phyloP scores from a whole-genome alignment of 176 grass and related monocot genomes.

The Canna indica region DNA sequence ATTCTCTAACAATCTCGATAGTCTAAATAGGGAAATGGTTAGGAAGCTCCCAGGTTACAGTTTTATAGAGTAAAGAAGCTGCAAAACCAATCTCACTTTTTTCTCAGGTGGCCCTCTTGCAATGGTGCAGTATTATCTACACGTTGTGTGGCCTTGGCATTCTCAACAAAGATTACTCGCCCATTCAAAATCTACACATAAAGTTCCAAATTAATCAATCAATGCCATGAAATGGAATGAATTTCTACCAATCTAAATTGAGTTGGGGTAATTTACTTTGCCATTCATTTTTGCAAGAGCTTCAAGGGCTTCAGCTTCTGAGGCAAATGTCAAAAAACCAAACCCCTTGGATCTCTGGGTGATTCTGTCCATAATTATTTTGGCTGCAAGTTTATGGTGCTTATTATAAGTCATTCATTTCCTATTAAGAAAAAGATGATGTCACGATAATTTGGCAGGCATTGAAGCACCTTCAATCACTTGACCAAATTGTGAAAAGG shows the following conservation, averaged over 20 bases:
- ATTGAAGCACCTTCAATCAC: constrained; percentile 50
- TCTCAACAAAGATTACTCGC: constrained; percentile 49
- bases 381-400: constrained; percentile 37
- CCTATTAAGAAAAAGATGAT: background rate
- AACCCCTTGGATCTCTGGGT: constrained; percentile 61
- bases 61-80: background rate
- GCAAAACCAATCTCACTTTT: background rate
- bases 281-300: constrained; percentile 63
- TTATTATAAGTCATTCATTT: background rate
- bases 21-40: too few species aligned
- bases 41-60: background rate
- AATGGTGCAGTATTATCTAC: constrained; percentile 19
- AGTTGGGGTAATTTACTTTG: constrained; percentile 41
- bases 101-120: constrained; percentile 10
- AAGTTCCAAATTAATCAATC: background rate
- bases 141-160: constrained; percentile 29
- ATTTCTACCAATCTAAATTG: background rate
- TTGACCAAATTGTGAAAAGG: constrained; percentile 57
- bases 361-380: constrained; percentile 30
- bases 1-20: too few species aligned
- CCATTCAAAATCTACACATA: constrained; percentile 36
- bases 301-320: constrained; percentile 35
- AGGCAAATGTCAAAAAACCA: constrained; percentile 80
- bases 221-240: background rate
- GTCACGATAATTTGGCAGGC: background rate